phyloP scores from a whole-genome alignment of 345 rosid species.

The Limnanthes douglasii region DNA sequence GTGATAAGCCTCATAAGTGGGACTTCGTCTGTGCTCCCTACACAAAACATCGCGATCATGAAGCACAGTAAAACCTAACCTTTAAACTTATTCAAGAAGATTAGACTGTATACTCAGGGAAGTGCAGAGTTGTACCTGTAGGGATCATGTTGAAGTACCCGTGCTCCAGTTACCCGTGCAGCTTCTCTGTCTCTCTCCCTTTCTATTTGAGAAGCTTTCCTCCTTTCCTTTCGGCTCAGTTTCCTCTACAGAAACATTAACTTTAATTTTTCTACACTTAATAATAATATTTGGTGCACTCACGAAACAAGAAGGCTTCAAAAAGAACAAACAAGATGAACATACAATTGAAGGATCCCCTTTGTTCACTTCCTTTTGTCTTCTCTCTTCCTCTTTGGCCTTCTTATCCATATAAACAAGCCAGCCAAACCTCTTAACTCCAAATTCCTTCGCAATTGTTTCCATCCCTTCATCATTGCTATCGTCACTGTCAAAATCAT shows the following conservation, averaged over 20 bases:
- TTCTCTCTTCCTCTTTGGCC: slow-evolving; percentile 83
- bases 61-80: neutral
- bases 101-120: neutral
- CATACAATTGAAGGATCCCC: slow-evolving; percentile 98
- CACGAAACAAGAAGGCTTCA: slow-evolving; percentile 1
- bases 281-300: too few species aligned
- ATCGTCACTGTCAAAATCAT: slow-evolving; percentile 85
- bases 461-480: slow-evolving; percentile 95
- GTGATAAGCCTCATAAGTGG: slow-evolving; percentile 93
- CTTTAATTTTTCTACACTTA: slow-evolving; percentile 5
- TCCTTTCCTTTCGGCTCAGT: slow-evolving; percentile 94
- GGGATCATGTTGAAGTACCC: slow-evolving; percentile 73
- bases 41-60: slow-evolving; percentile 7
- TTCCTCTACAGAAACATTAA: slow-evolving; percentile 45
- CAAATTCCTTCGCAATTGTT: slow-evolving; percentile 79
- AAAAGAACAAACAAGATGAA: slow-evolving; percentile 7
- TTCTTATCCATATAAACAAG: slow-evolving; percentile 95
- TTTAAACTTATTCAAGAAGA: neutral
- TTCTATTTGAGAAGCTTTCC: slow-evolving; percentile 87
- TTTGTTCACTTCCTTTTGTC: slow-evolving; percentile 89
- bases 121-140: slow-evolving; percentile 36
- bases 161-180: slow-evolving; percentile 45
- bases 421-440: slow-evolving; percentile 92
- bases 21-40: slow-evolving; percentile 87
- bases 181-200: slow-evolving; percentile 89